Evolutionary conservation across 2,329 filamentous ascomycete species (phyloP), one percentile per base, ranked within the genome.

Genomic region (Cladophialophora carrionii): DNA sequence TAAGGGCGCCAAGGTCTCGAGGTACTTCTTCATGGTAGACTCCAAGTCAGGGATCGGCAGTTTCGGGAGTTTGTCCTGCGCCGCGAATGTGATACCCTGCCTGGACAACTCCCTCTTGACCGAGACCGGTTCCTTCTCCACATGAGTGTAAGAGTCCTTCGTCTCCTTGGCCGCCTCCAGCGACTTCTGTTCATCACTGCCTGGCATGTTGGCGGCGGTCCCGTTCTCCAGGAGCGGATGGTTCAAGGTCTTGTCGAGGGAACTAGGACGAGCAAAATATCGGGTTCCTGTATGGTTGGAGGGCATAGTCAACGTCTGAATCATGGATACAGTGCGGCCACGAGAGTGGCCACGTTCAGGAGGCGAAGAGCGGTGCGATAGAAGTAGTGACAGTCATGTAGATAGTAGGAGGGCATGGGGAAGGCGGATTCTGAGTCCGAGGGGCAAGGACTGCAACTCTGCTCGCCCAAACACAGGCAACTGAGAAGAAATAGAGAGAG

Each of bases 381-480:
- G 81, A 96, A 96, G 81, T 96, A 96, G 77, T 96, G 91, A 75
- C 90, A 96, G 79, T 96, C 90, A 83, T 95, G 89, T 64, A 91
- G 82, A 78, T 83, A 96, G 78, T 91, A 94, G 73, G 84, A 79
- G 82, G 90, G 90, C 91, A 96, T 96, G 57, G 57, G 64, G 61
- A 53, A 60, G 3, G 31, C 32, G 71, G 65, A 70, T 72, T 57
- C 41, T 12, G 32, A 17, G 41, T 52, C n/a, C 24, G 41, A 57
- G 52, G 43, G 79, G 80, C 37, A 34, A 31, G 41, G 34, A 26
- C 53, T 43, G 41, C 32, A 20, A 12, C 32, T 57, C 49, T 31
- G 46, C 22, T 32, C 29, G 4, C 46, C 24, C 1, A 29, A 57
- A 29, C 22, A 52, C 66, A 65, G 53, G 58, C 29, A 62, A 12